Base-by-base conservation (phyloP, 2,329 filamentous ascomycete genomes). In the Sporothrix brunneoviolacea region DNA sequence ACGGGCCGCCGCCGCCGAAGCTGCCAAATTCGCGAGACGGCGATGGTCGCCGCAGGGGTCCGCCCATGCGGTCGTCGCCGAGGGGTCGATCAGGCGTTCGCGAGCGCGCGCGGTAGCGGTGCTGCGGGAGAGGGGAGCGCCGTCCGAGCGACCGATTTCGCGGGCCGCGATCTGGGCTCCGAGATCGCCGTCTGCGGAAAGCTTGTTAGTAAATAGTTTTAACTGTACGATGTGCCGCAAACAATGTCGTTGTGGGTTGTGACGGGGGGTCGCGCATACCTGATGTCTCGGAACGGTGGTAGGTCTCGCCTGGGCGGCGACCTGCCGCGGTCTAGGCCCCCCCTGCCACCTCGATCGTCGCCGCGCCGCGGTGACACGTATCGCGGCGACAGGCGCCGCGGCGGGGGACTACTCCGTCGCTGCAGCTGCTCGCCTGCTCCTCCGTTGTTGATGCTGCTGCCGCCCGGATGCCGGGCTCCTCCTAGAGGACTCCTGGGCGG, bases 31-130 rank as follows among this genome's bases (percentile, higher is more conserved):
- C 27, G 13, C 21, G 48, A 41, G 40, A 36, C 19, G 73, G 75
- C 7, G 75, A 75, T 15, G 67, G 66, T 33, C 76, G 72, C 58
- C 75, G 67, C 55, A 70, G 64, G 19, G 70, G 62, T 13, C 48
- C 48, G 16, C 48, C 43, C 9, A 21, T 12, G 27, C 45, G 37
- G 32, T 51, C 47, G 40, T 50, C 47, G 32, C 19, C 35, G 15
- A 69, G n/a, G 67, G 64, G 52, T 70, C 70, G 28, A 70, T 74
- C 39, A 13, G 70, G 68, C 41, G 70, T 76, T 38, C 76, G 71
- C 37, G 77, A 79, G 30, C 76, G 72, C n/a, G 70, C 74, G 50
- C 77, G 70, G 56, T 76, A 81, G 68, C 9, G 67, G n/a, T n/a
- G n/a, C n/a, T n/a, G n/a, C n/a, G n/a, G n/a, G 56, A 68, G 67